These are phyloP conservation scores for Ceratobasidium sp. DNA, from an alignment of 1,284 basidiomycete species.

Conservation along the genomic window DNA sequence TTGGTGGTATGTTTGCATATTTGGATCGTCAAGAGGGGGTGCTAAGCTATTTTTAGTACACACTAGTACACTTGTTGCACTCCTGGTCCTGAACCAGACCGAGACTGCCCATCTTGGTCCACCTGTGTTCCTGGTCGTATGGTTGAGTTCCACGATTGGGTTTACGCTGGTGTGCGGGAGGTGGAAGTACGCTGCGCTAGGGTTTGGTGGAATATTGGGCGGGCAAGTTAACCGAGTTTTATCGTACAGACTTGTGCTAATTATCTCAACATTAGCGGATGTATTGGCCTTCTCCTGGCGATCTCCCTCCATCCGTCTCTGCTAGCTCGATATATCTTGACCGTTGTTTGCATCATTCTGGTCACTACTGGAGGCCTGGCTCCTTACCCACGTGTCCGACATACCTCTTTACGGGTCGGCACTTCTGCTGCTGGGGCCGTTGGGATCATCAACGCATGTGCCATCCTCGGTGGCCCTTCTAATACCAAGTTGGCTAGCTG, in stretches of 20 bases:
- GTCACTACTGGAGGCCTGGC: slow-evolving; percentile 56
- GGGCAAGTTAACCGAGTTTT: slow-evolving; percentile 54
- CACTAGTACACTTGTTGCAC: slow-evolving; percentile 63
- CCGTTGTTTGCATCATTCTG: slow-evolving; percentile 55
- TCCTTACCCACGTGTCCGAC: slow-evolving; percentile 57
- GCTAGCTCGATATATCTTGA: slow-evolving; percentile 61
- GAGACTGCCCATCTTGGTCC: slow-evolving; percentile 55
- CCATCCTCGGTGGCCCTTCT: slow-evolving; percentile 53
- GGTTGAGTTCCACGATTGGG: slow-evolving; percentile 60
- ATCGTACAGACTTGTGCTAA: slow-evolving; percentile 19
- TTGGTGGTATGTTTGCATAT: slow-evolving; percentile 59
- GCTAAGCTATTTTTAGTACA: slow-evolving; percentile 56
- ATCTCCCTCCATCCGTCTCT: slow-evolving; percentile 67
- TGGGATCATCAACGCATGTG: slow-evolving; percentile 61
- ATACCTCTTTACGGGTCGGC: slow-evolving; percentile 58
- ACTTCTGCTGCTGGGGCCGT: slow-evolving; percentile 64
- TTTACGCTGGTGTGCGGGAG: slow-evolving; percentile 60
- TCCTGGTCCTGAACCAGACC: slow-evolving; percentile 63
- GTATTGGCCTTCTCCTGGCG: slow-evolving; percentile 58
- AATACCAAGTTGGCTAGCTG: slow-evolving; percentile 57
- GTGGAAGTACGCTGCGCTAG: slow-evolving; percentile 58
- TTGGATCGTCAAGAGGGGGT: slow-evolving; percentile 54
- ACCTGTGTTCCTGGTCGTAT: slow-evolving; percentile 64
- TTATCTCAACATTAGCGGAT: slow-evolving; percentile 52
- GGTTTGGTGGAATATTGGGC: slow-evolving; percentile 58